Evolutionary conservation across 75 land plant genomes (phyloP).

Genomic region (Pinus taeda): DNA sequence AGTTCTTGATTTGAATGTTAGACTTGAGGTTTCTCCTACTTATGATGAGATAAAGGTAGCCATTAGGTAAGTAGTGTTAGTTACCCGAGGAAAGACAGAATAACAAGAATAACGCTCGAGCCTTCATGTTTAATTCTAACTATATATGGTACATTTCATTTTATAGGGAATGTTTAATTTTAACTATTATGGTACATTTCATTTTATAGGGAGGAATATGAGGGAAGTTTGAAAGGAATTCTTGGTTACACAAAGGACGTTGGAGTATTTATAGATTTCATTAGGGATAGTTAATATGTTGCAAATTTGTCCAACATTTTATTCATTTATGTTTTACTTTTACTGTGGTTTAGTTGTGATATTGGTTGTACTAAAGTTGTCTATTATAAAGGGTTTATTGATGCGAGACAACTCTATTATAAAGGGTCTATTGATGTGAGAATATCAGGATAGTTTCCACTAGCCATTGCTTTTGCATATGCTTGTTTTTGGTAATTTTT

Average conservation of each 20-base stretch:
- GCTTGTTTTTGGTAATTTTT: not conserved
- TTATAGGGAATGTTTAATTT: too few species aligned
- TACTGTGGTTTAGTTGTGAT: not conserved
- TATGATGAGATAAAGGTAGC: constrained; percentile 29
- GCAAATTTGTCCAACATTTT: not conserved
- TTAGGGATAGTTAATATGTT: constrained; percentile 33
- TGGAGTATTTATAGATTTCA: constrained; percentile 31
- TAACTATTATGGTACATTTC: too few species aligned
- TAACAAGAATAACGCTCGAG: too few species aligned
- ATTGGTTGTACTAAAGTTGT: not conserved
- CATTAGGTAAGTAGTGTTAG: too few species aligned
- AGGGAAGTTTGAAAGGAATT: constrained; percentile 13
- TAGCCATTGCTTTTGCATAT: not conserved
- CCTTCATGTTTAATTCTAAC: too few species aligned
- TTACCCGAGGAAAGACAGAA: too few species aligned
- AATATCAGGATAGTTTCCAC: not conserved
- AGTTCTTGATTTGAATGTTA: constrained; percentile 82
- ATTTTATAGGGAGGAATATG: too few species aligned
- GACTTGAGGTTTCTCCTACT: constrained; percentile 59
- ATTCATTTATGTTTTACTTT: not conserved
- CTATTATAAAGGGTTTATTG: too few species aligned
- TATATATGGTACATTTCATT: too few species aligned
- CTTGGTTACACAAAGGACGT: constrained; percentile 40
- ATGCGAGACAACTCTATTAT: too few species aligned
- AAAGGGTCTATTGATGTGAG: too few species aligned